Base-by-base conservation (phyloP, 31 red algal species). In the Odonthalia washingtoniensis region DNA sequence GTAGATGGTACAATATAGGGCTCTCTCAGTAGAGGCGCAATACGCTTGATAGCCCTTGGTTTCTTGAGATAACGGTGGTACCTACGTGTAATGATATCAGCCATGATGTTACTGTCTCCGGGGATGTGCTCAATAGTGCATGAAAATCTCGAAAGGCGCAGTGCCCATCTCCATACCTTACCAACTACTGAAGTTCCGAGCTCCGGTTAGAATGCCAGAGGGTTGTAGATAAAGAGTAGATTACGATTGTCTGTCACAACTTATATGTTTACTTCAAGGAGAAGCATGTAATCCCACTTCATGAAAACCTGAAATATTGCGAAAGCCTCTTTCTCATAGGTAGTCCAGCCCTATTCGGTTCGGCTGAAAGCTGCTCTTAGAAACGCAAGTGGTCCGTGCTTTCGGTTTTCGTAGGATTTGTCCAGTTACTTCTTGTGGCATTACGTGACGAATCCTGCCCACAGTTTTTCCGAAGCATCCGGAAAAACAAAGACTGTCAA, bases 361-460 rank as follows among this genome's bases (percentile, higher is more conserved):
- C 45, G 32, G 3, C 24, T 36, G 62, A 83, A 83, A n/a, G 28
- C 80, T 26, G 34, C 80, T 24, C 34, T n/a, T 61, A 83, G 34
- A 35, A 83, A 83, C 26, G 65, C 80, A 21, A 83, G 61, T 28
- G 80, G 63, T 41, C 69, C 6, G 38, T 83, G 80, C 18, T 27
- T 40, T 70, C 69, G 63, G 14, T 83, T 40, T 4, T 18, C 38
- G 35, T 4, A 33, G 21, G 24, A 21, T 37, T 41, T 83, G 6
- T 83, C 14, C 3, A 83, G 35, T 46, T 70, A 27, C 3, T 31
- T 3, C 42, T 35, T 24, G 33, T 83, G 27, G 33, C 40, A 52
- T 3, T 63, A 21, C 14, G 77, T 80, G 24, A 80, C 45, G 26
- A 63, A 28, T 4, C 40, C 26, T 28, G 42, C 77, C 77, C 77